Evolutionary conservation across 169 alveolate species (phyloP), one percentile per base, ranked within the genome.

Genomic region (Blepharisma undulans): DNA sequence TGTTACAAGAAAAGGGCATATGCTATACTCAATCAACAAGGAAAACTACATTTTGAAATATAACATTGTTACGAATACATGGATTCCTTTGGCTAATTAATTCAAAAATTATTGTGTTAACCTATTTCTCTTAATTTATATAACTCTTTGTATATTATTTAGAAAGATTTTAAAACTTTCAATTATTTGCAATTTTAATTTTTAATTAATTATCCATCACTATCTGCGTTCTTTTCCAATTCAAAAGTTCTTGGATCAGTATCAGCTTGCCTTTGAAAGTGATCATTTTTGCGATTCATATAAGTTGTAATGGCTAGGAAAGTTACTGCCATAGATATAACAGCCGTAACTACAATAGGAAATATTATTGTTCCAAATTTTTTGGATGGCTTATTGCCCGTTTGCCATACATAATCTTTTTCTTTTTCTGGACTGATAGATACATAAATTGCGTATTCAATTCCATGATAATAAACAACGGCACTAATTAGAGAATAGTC

Each of bases 31-130:
- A 19, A 86, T 86, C 27, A 86, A 86, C 36, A 86, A 72, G 66
- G 91, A 86, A 32, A 86, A 86, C 61, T n/a, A 27, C 36, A 22
- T 86, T 86, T 22, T 86, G 76, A 86, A 72, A 34, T 86, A 86
- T 72, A 21, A 27, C 16, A 86, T 86, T 27, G n/a, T 85, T 14
- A 36, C 29, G n/a, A 86, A 86, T 32, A 86, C 48, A 27, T 86
- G 91, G 91, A 29, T 29, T 72, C 33, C 78, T 22, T 82, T 22
- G 78, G 89, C 25, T 48, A 59, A 34, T 82, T 79, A 79, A 79
- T 74, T 74, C 66, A 8, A 36, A 48, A 48, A 48, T 48, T 48
- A 48, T 48, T 48, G 66, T 48, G 66, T 5, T 48, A 48, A 48
- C n/a, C n/a, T 48, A 10, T 48, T 2, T 12, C 7, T 10, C 10